Evolutionary conservation across 257 asterid genomes (phyloP).

Genomic region (Solanum phureja): DNA sequence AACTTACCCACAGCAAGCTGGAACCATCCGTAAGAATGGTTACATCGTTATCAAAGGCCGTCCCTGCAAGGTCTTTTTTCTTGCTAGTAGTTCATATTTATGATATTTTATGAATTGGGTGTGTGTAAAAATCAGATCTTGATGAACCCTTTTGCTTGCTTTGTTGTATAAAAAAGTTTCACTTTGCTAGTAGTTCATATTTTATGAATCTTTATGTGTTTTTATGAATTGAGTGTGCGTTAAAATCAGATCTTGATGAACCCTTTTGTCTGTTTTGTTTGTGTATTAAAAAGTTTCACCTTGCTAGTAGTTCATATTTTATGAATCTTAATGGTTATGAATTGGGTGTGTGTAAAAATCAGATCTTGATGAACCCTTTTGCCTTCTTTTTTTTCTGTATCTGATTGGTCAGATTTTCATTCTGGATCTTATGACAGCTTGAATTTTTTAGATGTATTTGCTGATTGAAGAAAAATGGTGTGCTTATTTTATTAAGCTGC

Average conservation of each 20-base stretch:
- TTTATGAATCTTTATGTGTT: background rate
- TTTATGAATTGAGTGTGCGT: background rate
- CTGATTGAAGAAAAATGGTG: background rate
- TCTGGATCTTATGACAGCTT: background rate
- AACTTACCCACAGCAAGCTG: constrained; percentile 80
- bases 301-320: background rate
- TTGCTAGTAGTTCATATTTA: background rate
- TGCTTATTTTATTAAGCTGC: background rate
- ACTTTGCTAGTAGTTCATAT: background rate
- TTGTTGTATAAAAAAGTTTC: background rate
- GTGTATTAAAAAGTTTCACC: background rate
- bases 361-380: background rate
- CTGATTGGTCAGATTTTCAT: background rate
- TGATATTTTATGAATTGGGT: background rate
- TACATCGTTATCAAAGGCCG: constrained; percentile 66
- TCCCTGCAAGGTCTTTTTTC: constrained; percentile 58
- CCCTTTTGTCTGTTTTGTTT: background rate
- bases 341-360: background rate
- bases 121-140: background rate
- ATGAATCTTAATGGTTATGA: background rate
- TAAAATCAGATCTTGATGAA: background rate
- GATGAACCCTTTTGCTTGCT: background rate
- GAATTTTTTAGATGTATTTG: no score
- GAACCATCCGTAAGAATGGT: constrained; percentile 72
- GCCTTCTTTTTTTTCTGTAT: background rate